Evolutionary conservation across 2,329 filamentous ascomycete genomes (phyloP).

Genomic region (Clarireedia homoeocarpa): DNA sequence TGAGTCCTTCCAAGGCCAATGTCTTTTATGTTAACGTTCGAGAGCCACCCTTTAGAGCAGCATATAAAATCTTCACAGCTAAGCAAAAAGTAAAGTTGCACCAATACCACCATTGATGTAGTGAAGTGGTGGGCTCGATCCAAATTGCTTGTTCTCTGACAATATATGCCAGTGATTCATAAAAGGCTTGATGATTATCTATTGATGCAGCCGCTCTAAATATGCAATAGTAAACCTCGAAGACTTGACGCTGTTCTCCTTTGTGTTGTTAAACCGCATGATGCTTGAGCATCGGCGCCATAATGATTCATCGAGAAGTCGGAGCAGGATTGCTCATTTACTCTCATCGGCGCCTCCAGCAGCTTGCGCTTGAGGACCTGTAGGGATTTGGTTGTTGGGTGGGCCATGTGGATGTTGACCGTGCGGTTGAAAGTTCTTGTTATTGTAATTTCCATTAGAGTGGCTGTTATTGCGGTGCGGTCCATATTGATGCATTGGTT

Average conservation of each 20-base stretch:
- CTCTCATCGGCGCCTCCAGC: slow-evolving; percentile 38
- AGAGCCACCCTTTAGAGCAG: slow-evolving; percentile 20
- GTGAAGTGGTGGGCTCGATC: slow-evolving; percentile 5
- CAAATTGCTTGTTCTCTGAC: slow-evolving; percentile 17
- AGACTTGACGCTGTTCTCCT: slow-evolving; percentile 17
- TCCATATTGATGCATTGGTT: slow-evolving; percentile 52
- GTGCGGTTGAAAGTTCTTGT: slow-evolving; percentile 41
- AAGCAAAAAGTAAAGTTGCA: slow-evolving; percentile 25
- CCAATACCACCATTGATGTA: slow-evolving; percentile 18
- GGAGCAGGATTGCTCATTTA: slow-evolving; percentile 34
- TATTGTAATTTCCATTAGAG: slow-evolving; percentile 44
- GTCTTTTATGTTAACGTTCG: slow-evolving; percentile 21
- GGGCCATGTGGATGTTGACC: slow-evolving; percentile 34
- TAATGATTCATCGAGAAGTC: slow-evolving; percentile 12
- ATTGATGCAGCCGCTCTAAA: slow-evolving; percentile 24
- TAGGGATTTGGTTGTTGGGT: slow-evolving; percentile 30
- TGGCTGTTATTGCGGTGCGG: slow-evolving; percentile 43
- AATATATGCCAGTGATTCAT: slow-evolving; percentile 17
- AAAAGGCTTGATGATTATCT: slow-evolving; percentile 21
- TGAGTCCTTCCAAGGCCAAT: slow-evolving; percentile 21
- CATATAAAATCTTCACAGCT: slow-evolving; percentile 14
- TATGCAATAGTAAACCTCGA: slow-evolving; percentile 21
- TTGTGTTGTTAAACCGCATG: slow-evolving; percentile 20
- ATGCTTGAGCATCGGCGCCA: slow-evolving; percentile 28
- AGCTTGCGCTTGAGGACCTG: slow-evolving; percentile 32